Evolutionary conservation across 495 filamentous ascomycete genomes (phyloP), one percentile per base, ranked within the genome.

Genomic region (Penicillium daleae): DNA sequence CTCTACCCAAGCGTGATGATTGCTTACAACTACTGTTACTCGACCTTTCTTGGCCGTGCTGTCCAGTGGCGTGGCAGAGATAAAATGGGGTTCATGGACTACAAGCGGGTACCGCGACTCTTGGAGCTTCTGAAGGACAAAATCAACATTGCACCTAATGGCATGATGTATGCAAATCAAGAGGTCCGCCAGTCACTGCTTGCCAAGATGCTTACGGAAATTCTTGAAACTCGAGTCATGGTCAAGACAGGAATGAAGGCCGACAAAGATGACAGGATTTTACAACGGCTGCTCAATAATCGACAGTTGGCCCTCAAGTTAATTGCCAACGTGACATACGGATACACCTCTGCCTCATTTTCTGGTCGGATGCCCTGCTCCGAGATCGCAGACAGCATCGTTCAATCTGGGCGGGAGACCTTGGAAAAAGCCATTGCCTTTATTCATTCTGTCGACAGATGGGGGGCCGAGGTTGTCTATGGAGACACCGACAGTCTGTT

Each of bases 21-120:
- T 66, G 95, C 95, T 0, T 97, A 99, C 76, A 99, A 99, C 71
- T 97, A 97, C 76, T 99, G 95, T 78, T 99, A 99, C 74, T 98
- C 95, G 0, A 99, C 95, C 0, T 99, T 92, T 64, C 84, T 99
- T 8, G 95, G 95, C 3, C 86, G 95, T 51, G 86, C 94, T 32
- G 83, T 87, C 24, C 84, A 84, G 66, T 97, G 94, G 95, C 85
- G 92, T 27, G 93, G 93, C 17, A 87, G 86, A 51, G 93, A 95
- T 76, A 99, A 99, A 76, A 91, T 99, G 89, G 95, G 95, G 0
- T 96, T 99, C 67, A 83, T 85, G 40, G 88, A 97, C 59, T 97
- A 93, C 76, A 77, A 87, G 59, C 83, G 96, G 58, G 82, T 90
- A 65, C 83, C 87, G 13, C 80, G 90, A 17, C 76, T 98, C 3